Conservation (phyloP, 129 eudicot genomes). For the Rutidosis leptorrhynchoides region DNA sequence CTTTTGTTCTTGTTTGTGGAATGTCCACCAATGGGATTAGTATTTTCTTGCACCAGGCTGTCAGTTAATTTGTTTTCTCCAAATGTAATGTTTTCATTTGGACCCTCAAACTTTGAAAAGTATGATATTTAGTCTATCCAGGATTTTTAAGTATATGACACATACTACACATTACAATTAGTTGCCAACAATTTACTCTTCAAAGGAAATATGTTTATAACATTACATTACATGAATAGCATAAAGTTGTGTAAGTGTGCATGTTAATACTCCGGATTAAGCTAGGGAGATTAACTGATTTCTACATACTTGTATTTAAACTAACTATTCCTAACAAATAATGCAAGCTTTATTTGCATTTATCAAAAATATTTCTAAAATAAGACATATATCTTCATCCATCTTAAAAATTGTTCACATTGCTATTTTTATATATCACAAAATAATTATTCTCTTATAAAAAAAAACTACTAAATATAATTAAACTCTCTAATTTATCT, state of each 20-base stretch:
- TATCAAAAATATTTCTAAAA: too few relatives aligned
- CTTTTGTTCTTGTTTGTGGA: slow-evolving; percentile 16
- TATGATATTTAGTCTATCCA: not conserved
- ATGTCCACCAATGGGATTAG: slow-evolving; percentile 13
- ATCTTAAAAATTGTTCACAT: too few relatives aligned
- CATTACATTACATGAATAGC: not conserved
- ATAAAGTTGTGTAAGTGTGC: not conserved
- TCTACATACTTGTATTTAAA: too few relatives aligned
- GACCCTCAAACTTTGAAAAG: not conserved
- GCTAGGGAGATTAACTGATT: not conserved
- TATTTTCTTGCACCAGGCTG: slow-evolving; percentile 13
- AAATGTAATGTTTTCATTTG: not conserved
- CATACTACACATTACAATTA: not conserved
- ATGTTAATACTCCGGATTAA: too few relatives aligned
- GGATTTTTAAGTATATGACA: not conserved
- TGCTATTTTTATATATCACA: too few relatives aligned
- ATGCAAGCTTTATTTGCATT: not conserved
- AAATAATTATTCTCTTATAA: too few relatives aligned
- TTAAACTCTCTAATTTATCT: too few relatives aligned
- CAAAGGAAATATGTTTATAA: not conserved
- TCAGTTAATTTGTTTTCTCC: slow-evolving; percentile 14
- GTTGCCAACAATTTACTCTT: not conserved
- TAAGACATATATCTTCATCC: too few relatives aligned
- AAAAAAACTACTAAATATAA: too few relatives aligned
- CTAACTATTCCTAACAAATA: too few relatives aligned